These are phyloP conservation scores for Umbellularia californica DNA, from an alignment of 164 flowering plant species.

Conservation along the genomic window DNA sequence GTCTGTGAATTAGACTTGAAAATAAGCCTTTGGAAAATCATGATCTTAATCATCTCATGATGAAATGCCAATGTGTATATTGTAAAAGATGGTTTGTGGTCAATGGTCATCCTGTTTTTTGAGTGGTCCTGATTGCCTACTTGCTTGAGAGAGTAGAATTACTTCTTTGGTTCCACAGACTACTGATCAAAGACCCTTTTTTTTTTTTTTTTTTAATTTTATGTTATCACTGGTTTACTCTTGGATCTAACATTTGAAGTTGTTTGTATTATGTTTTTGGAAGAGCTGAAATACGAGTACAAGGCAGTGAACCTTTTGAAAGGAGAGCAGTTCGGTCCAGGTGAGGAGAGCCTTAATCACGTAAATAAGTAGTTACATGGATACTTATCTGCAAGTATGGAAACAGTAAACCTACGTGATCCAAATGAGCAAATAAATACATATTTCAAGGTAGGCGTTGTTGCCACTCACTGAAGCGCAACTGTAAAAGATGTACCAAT, in stretches of 20 bases:
- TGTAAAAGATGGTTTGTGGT: no score
- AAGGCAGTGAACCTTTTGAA: slow-evolving; percentile 64
- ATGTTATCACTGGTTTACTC: neutral
- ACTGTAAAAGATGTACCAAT: no score
- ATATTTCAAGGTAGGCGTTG: neutral
- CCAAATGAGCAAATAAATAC: neutral
- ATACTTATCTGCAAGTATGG: no score
- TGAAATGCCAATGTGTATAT: no score
- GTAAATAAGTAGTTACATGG: no score
- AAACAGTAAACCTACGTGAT: no score
- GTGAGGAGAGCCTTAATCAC: slow-evolving; percentile 22
- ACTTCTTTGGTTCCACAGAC: neutral
- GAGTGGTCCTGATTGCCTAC: neutral
- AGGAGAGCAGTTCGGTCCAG: slow-evolving; percentile 74
- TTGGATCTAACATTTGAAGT: neutral
- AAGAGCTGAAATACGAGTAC: slow-evolving; percentile 67
- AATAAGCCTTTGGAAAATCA: no score
- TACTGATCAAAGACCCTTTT: neutral
- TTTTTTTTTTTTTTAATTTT: no score
- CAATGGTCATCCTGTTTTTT: neutral
- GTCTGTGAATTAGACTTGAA: no score
- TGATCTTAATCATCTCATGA: no score
- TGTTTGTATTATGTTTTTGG: neutral
- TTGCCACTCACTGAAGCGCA: neutral
- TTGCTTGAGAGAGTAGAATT: neutral